Base-by-base conservation (phyloP, 305 asterid genomes). In the Solanum hybrid region DNA sequence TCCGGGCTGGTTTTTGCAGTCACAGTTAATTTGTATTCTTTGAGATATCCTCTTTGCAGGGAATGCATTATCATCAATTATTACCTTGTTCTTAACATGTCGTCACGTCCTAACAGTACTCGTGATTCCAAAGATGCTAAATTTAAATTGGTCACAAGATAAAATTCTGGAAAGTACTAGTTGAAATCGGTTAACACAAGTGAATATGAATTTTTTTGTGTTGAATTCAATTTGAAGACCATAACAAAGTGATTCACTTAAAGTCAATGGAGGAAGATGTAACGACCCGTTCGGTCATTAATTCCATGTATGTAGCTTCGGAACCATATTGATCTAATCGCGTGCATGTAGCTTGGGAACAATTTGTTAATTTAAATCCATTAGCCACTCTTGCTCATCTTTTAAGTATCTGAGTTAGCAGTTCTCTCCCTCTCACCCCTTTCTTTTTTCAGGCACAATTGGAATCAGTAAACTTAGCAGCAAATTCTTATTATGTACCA, bases 401-500 rank as follows among this genome's bases (percentile, higher is more conserved):
- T 39, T 14, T 82, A 26, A 26, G n/a, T 40, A 28, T 82, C 71
- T 82, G 36, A 82, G 71, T 82, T 40, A 2, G 87, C 81, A 35
- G 76, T 22, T 84, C 71, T 69, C 39, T 31, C 39, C 31, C 5
- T 2, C 37, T 14, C 71, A 26, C 31, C 37, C 87, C 87, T 18
- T 33, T 85, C 36, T 35, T 86, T 37, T 91, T 89, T 82, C 93
- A 96, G 98, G 98, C 98, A 86, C 90, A 94, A 91, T 28, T 29
- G 77, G 82, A 91, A 86, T 79, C 84, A 73, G 91, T 96, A 67
- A 92, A 94, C 88, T 93, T 96, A 88, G 93, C 97, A 20, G 97
- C 91, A 61, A 93, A 92, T 93, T 91, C 95, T 31, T 93, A 88
- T 89, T 96, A 92, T 87, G 96, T 94, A 40, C 97, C 98, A 10